These are phyloP conservation scores for Calonectria fujianensis DNA, from an alignment of 2,329 filamentous ascomycete species.

Conservation along the genomic window DNA sequence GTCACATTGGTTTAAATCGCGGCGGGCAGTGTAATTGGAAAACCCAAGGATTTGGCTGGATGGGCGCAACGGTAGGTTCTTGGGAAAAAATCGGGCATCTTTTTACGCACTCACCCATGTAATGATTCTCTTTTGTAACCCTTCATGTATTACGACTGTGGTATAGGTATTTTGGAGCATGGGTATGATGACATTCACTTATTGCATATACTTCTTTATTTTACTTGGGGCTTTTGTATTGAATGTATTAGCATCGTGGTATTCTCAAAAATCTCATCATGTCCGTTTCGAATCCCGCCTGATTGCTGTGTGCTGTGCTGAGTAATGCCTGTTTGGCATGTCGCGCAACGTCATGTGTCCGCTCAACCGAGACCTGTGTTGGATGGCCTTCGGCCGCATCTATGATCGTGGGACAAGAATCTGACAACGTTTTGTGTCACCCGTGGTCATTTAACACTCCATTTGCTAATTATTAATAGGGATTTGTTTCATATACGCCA, in stretches of 20 bases:
- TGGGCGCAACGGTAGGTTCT: conserved; percentile 20
- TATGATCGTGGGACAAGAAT: not conserved
- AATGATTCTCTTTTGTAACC: not conserved
- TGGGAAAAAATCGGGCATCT: not conserved
- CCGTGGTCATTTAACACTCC: not conserved
- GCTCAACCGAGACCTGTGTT: not conserved
- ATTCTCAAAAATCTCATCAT: not conserved
- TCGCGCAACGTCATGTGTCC: not conserved
- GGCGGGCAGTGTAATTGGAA: not conserved
- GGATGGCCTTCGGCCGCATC: not conserved
- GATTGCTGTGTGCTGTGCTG: not conserved
- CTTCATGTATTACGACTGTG: conserved; percentile 1
- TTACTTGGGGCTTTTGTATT: not conserved
- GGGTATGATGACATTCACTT: not conserved
- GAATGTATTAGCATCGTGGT: not conserved
- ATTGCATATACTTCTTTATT: not conserved
- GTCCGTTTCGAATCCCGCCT: not conserved
- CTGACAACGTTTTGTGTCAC: not conserved
- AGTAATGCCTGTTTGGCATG: conserved; percentile 21
- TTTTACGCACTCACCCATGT: not conserved
- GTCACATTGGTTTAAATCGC: conserved; percentile 23
- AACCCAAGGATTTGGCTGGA: not conserved
- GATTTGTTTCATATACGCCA: not conserved
- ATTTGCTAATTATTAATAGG: not conserved
- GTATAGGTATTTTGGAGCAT: not conserved